Conservation (phyloP, 2,329 filamentous ascomycete species). For the Cercospora citrullina region DNA sequence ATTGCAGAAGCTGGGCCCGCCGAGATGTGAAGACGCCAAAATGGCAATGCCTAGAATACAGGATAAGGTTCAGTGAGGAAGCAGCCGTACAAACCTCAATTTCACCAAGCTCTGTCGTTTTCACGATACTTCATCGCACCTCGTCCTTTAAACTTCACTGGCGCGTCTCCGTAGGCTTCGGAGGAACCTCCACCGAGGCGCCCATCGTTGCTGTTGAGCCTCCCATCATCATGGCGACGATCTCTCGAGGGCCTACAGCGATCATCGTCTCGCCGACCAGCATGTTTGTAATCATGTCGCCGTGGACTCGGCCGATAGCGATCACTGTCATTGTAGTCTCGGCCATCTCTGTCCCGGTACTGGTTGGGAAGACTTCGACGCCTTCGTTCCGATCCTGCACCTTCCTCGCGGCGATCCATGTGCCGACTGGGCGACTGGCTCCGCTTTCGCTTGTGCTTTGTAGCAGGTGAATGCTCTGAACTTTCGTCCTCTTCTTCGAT, state of each 20-base stretch:
- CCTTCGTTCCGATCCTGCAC: conserved; percentile 29
- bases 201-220: conserved; percentile 37
- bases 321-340: conserved; percentile 27
- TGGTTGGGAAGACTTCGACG: conserved; percentile 43
- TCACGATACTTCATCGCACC: conserved; percentile 44
- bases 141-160: conserved; percentile 45
- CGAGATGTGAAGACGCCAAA: neutral
- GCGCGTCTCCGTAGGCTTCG: conserved; percentile 34
- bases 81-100: neutral
- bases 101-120: conserved; percentile 27
- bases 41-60: neutral
- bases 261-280: conserved; percentile 26
- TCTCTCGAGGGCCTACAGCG: conserved; percentile 31
- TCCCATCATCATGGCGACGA: conserved; percentile 37
- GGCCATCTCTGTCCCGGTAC: conserved; percentile 29
- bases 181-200: conserved; percentile 26
- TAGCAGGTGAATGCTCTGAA: conserved; percentile 28
- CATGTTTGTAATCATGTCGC: conserved; percentile 29
- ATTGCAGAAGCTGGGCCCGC: neutral
- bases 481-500: conserved; percentile 31
- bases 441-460: conserved; percentile 40
- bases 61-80: neutral
- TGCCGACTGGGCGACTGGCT: conserved; percentile 38
- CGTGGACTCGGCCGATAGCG: conserved; percentile 36
- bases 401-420: conserved; percentile 27